Evolutionary conservation across 768 basidiomycete genomes (phyloP), one percentile per base, ranked within the genome.

Genomic region (Krasilnikovozyma curviuscula): DNA sequence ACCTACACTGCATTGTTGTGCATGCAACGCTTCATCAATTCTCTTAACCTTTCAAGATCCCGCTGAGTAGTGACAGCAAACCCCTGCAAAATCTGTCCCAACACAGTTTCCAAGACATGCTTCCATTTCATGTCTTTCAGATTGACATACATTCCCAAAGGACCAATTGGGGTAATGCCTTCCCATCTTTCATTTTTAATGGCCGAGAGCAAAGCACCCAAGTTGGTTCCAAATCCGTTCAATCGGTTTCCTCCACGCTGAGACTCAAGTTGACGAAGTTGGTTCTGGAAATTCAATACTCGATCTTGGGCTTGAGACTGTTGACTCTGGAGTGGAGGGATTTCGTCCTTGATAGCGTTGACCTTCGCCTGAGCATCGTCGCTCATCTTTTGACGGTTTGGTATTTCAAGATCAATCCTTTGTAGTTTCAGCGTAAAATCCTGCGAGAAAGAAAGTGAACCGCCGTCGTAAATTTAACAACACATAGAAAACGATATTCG

Each of bases 71-170:
- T 81, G 43, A 89, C 70, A 0, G 78, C 82, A 59, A 79, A 95
- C 5, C 76, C 72, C 31, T 67, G 72, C 66, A 97, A 68, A 18
- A 68, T 58, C 3, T 40, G 27, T 4, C 72, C 73, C 4, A 98
- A 66, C 55, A 79, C 73, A 3, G 43, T 63, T 63, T 52, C 79
- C 67, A 97, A 63, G n/a, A 83, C 55, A 0, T 66, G 66, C 0
- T 74, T 77, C 74, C 82, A 95, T 51, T 67, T 57, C 3, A 69
- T 66, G 41, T 89, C 81, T 56, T 69, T 73, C 31, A 84, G 73
- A 56, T 77, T 79, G 57, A 95, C 79, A 59, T 75, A 71, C 41
- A 72, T 53, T 0, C 91, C 91, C 23, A 95, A 67, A 0, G 91
- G 91, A 0, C 68, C 65, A 24, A 69, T 48, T 2, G 66, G 66